Conservation (phyloP, 371 early-diverging fungal species). For the Paraphysoderma sedebokerense region DNA sequence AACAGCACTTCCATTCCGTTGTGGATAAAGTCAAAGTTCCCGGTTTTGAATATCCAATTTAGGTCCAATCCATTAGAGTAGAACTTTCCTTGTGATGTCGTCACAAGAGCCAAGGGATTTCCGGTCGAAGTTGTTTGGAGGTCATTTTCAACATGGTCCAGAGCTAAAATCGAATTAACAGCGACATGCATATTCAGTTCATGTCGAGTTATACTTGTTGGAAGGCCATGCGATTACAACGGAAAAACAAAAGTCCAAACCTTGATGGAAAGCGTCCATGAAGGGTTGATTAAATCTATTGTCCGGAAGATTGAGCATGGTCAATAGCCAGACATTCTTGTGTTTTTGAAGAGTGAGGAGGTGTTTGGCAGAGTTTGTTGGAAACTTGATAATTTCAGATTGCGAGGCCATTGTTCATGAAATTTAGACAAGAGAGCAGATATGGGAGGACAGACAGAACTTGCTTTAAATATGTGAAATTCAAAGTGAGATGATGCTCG, state of each 20-base stretch:
- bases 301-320: neutral
- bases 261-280: neutral
- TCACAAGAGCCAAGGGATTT: neutral
- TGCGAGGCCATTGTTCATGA: no score
- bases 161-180: no score
- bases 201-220: no score
- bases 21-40: neutral
- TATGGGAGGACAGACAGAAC: no score
- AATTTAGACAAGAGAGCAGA: no score
- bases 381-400: no score
- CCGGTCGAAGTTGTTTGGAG: no score
- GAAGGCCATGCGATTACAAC: neutral
- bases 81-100: neutral
- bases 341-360: neutral
- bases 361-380: neutral
- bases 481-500: no score
- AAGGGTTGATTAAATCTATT: neutral
- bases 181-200: no score
- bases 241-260: neutral
- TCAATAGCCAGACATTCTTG: neutral
- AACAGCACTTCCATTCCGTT: constrained; percentile 4
- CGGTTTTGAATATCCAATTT: neutral
- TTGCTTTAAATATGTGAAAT: no score
- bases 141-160: no score
- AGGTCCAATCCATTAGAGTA: constrained; percentile 6